Evolutionary conservation across 2,329 filamentous ascomycete genomes (phyloP).

Genomic region (Waltergamsia citrina): DNA sequence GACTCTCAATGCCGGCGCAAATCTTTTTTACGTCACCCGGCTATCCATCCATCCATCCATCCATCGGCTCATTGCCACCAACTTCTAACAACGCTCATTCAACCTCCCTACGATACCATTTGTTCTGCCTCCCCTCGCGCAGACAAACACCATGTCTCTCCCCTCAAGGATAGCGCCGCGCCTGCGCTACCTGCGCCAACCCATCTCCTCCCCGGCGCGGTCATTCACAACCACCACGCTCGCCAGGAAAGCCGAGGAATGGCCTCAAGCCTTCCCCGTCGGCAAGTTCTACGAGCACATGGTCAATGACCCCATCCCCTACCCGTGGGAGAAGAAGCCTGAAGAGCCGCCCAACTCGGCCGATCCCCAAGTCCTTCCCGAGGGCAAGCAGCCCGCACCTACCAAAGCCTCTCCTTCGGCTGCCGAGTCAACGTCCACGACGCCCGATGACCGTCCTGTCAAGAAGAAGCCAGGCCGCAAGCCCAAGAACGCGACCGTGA

Average conservation of each 20-base stretch:
- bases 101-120: not conserved
- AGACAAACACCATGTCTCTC: slow-evolving; percentile 16
- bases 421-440: slow-evolving; percentile 9
- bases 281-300: slow-evolving; percentile 52
- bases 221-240: slow-evolving; percentile 16
- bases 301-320: slow-evolving; percentile 33
- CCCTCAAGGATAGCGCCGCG: slow-evolving; percentile 18
- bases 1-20: not conserved
- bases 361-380: slow-evolving; percentile 10
- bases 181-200: slow-evolving; percentile 16
- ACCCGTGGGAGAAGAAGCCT: slow-evolving; percentile 28
- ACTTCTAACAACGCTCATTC: too few relatives aligned
- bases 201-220: slow-evolving; percentile 10
- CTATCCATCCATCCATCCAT: too few relatives aligned
- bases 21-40: not conserved
- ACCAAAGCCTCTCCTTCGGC: slow-evolving; percentile 2
- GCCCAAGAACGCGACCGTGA: slow-evolving; percentile 8
- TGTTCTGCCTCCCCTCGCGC: not conserved
- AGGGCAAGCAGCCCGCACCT: slow-evolving; percentile 6
- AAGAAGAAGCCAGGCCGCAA: slow-evolving; percentile 19
- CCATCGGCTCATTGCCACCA: too few relatives aligned
- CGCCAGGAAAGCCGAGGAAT: slow-evolving; percentile 12
- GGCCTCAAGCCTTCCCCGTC: slow-evolving; percentile 33
- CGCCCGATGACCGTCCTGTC: slow-evolving; percentile 1
- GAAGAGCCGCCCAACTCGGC: slow-evolving; percentile 33